Evolutionary conservation across 805 yeast species (phyloP), one percentile per base, ranked within the genome.

Genomic region (Scheffersomyces ergatensis): DNA sequence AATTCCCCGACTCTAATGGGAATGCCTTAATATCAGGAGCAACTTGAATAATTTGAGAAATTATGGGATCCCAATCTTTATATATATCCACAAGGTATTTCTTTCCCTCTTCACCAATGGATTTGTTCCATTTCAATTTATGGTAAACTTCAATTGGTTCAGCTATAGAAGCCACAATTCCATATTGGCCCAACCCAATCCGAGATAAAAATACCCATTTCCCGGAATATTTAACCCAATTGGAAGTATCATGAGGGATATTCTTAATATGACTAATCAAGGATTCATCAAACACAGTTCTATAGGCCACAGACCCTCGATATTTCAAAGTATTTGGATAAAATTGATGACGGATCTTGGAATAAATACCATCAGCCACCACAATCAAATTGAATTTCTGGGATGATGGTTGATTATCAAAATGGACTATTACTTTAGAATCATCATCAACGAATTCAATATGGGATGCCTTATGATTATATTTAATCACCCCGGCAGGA

Each of bases 321-420:
- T 45, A 45, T 23, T n/a, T 17, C 8, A 35, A 17, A 16, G 20
- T 23, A 23, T 40, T 37, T 8, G 25, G 18, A 19, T 23, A 17
- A 27, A 43, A 40, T 19, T 45, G 49, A 8, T 31, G 44, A 5
- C 49, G 26, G 12, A 43, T 43, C 18, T 33, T 37, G 11, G 49
- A 45, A 32, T 45, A 45, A 9, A 45, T 45, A 18, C 49, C 49
- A 21, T 45, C 49, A 15, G 49, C 49, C 14, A 39, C 40, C 14
- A 45, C 27, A 5, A 45, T 34, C 17, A 45, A 27, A 36, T 45
- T 42, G 15, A 46, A 29, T n/a, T 21, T n/a, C 2, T 25, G 5
- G 4, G 33, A 20, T 14, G 18, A 5, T 21, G 35, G 39, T 17
- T 27, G 23, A 16, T 25, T 19, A 14, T 33, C 33, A 24, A 36